Conservation (phyloP, 23 red algal genomes). For the Chondrus crispus region DNA sequence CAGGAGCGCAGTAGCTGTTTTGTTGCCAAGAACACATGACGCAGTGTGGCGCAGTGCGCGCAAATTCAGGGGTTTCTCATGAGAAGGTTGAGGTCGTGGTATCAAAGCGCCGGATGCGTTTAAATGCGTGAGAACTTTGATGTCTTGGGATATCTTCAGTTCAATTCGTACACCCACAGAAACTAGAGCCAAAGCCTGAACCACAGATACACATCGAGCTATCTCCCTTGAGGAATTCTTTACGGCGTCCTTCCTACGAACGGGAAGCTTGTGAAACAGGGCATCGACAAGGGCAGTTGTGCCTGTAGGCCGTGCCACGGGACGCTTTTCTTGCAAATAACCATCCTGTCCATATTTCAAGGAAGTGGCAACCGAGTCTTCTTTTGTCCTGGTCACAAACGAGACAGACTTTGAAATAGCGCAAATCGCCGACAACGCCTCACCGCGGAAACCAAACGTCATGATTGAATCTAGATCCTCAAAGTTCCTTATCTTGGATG, state of each 20-base stretch:
- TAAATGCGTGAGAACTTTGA: constrained; percentile 16
- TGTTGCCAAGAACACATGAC: too few species aligned
- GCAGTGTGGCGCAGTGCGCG: too few species aligned
- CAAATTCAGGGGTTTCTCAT: too few species aligned
- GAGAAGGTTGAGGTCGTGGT: too few species aligned
- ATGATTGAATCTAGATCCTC: constrained; percentile 47
- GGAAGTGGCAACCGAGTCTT: constrained; percentile 1
- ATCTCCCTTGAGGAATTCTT: constrained; percentile 52
- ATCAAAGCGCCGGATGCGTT: background rate
- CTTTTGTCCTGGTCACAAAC: constrained; percentile 44
- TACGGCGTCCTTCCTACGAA: constrained; percentile 61
- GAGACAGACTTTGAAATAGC: constrained; percentile 32
- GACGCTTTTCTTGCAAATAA: background rate
- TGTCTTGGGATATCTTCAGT: constrained; percentile 50
- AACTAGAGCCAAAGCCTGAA: constrained; percentile 70
- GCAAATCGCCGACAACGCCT: constrained; percentile 83
- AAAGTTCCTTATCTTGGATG: constrained; percentile 68
- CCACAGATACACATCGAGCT: constrained; percentile 38
- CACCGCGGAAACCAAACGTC: constrained; percentile 90
- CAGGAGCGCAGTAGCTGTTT: background rate
- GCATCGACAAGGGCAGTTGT: constrained; percentile 69
- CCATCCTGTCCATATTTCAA: constrained; percentile 48
- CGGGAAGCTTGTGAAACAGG: constrained; percentile 77
- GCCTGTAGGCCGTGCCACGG: constrained; percentile 49
- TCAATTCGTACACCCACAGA: constrained; percentile 50